Evolutionary conservation across 257 asterid species (phyloP).

Genomic region (Nicotiana tabacum): DNA sequence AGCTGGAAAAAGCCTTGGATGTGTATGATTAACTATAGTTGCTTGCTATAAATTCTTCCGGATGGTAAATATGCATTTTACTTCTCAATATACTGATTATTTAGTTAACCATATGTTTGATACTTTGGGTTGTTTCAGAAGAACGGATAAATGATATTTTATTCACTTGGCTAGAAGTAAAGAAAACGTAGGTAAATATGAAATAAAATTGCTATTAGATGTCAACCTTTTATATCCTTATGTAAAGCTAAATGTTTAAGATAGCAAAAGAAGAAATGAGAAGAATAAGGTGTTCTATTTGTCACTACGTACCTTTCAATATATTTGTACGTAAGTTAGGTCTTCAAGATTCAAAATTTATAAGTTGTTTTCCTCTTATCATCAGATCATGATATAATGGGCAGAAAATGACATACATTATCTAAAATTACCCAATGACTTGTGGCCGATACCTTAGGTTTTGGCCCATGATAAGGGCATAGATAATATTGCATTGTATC

Average conservation of each 20-base stretch:
- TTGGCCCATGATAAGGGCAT: constrained; percentile 2
- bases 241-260: background rate
- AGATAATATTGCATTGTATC: background rate
- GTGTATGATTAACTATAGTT: background rate
- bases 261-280: no score
- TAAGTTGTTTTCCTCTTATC: constrained; percentile 6
- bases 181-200: background rate
- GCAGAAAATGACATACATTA: background rate
- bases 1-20: background rate
- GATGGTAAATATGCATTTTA: no score
- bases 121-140: background rate
- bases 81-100: no score
- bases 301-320: background rate
- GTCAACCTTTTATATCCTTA: background rate
- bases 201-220: background rate
- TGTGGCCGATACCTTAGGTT: background rate
- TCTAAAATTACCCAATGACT: background rate
- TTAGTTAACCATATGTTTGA: background rate
- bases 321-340: background rate
- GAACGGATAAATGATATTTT: background rate
- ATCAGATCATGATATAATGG: background rate
- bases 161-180: background rate
- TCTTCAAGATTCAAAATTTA: background rate
- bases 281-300: background rate
- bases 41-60: background rate